Conservation (phyloP, 495 filamentous ascomycete genomes). For the Jackrogersella minutella region DNA sequence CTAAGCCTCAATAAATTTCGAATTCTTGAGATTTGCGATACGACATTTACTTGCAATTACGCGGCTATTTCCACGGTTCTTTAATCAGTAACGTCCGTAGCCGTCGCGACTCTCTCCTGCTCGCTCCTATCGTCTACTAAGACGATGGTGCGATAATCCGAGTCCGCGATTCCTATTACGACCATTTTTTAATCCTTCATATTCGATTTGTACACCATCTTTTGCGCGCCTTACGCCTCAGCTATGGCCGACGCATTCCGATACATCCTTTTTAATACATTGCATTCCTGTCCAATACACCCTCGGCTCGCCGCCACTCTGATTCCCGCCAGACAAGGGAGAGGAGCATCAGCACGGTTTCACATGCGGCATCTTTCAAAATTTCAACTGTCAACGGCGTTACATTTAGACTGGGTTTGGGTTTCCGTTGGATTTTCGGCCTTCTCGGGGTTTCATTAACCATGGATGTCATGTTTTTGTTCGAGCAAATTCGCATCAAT, state of each 20-base stretch:
- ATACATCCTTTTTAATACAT: conserved; percentile 55
- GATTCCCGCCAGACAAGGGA: conserved; percentile 50
- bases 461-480: conserved; percentile 22
- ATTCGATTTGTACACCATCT: conserved; percentile 38
- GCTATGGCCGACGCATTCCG: conserved; percentile 49
- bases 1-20: conserved; percentile 58
- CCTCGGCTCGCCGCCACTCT: conserved; percentile 51
- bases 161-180: conserved; percentile 28
- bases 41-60: conserved; percentile 1
- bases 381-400: conserved; percentile 46
- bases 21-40: conserved; percentile 18
- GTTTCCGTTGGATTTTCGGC: conserved; percentile 37
- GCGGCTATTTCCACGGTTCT: conserved; percentile 5
- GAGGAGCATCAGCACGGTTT: conserved; percentile 34
- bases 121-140: neutral
- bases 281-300: conserved; percentile 45
- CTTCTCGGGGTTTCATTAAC: conserved; percentile 33
- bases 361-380: conserved; percentile 30
- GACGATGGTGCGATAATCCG: conserved; percentile 10
- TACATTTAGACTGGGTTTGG: conserved; percentile 47
- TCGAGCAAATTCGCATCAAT: conserved; percentile 30
- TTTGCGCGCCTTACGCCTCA: conserved; percentile 43
- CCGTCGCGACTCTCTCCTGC: conserved; percentile 1
- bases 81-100: conserved; percentile 28
- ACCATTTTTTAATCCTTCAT: conserved; percentile 35